Evolutionary conservation across 768 basidiomycete species (phyloP).

Genomic region (Clavulina sp.): DNA sequence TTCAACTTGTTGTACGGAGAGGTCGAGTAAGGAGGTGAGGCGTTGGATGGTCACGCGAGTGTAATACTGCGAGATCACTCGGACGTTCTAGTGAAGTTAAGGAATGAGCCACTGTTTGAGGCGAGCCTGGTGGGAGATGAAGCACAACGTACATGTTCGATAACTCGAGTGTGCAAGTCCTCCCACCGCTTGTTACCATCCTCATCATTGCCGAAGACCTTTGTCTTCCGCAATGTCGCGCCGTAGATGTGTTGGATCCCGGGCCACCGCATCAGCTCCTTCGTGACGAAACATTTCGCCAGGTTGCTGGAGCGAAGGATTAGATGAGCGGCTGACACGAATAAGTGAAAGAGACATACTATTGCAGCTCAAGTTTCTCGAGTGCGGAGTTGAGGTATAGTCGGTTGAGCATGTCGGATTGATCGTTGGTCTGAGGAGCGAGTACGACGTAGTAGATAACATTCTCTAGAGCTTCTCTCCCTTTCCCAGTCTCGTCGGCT

Average conservation of each 20-base stretch:
- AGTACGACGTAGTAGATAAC: slow-evolving; percentile 90
- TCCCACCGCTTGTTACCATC: slow-evolving; percentile 63
- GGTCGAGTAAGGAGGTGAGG: slow-evolving; percentile 73
- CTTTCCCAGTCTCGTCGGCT: slow-evolving; percentile 53
- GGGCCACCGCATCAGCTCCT: slow-evolving; percentile 93
- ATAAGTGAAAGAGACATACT: too few relatives aligned
- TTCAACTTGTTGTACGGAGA: slow-evolving; percentile 67
- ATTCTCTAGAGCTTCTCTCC: slow-evolving; percentile 73
- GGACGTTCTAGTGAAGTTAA: slow-evolving; percentile 59
- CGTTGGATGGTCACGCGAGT: slow-evolving; percentile 76
- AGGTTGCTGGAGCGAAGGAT: slow-evolving; percentile 45
- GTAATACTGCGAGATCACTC: slow-evolving; percentile 87
- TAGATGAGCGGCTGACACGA: background rate
- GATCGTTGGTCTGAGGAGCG: slow-evolving; percentile 90
- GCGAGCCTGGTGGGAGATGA: slow-evolving; percentile 9
- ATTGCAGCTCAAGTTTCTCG: slow-evolving; percentile 64
- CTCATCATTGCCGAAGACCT: slow-evolving; percentile 46
- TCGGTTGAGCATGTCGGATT: slow-evolving; percentile 90
- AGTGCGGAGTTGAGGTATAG: slow-evolving; percentile 64
- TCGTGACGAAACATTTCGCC: slow-evolving; percentile 83
- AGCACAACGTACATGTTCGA: slow-evolving; percentile 94
- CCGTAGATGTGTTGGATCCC: slow-evolving; percentile 83
- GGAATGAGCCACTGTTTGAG: background rate
- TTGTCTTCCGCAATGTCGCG: slow-evolving; percentile 56
- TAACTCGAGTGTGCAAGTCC: slow-evolving; percentile 84